Percentiles rank a stretch among this genome's conserved stretches.
Conservation (phyloP, 2,329 filamentous ascomycete genomes). For the Fusarium equiseti region DNA sequence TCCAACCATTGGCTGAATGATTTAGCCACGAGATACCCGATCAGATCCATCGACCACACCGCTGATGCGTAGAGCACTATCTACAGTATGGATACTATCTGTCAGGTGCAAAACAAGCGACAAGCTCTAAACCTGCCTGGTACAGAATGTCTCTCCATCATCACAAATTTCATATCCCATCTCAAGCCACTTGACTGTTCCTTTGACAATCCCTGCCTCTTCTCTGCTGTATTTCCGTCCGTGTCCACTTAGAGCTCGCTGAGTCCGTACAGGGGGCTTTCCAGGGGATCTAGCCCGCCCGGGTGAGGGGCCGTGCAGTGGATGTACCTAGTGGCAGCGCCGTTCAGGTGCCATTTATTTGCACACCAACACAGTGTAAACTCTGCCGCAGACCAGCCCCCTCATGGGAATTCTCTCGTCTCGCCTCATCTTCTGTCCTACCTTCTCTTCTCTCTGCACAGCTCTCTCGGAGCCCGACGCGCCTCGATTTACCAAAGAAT, state of each 20-base stretch:
- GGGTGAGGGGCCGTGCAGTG: constrained; percentile 26
- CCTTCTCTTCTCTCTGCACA: constrained; percentile 36
- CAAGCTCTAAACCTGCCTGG: constrained; percentile 36
- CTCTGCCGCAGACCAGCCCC: constrained; percentile 39
- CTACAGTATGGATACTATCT: not conserved
- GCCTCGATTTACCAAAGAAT: constrained; percentile 40
- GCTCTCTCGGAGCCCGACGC: constrained; percentile 40
- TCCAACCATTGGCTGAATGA: not conserved
- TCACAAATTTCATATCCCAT: constrained; percentile 34
- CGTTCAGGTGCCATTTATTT: constrained; percentile 30
- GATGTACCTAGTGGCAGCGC: constrained; percentile 24
- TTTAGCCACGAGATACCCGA: constrained; percentile 2
- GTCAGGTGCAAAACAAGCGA: constrained; percentile 13
- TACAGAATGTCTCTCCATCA: constrained; percentile 41
- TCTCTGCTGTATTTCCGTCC: constrained; percentile 30
- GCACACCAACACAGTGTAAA: constrained; percentile 42
- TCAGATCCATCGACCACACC: constrained; percentile 8
- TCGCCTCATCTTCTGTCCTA: constrained; percentile 31
- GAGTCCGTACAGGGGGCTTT: constrained; percentile 24
- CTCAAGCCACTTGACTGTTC: constrained; percentile 32
- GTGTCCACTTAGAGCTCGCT: constrained; percentile 36
- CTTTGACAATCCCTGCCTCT: constrained; percentile 20
- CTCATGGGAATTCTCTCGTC: constrained; percentile 40
- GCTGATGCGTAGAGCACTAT: not conserved
- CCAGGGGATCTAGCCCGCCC: constrained; percentile 27